A percentile compares a stretch with the other conserved stretches of the same genome.
Conservation (phyloP, 1,284 basidiomycete species). For the Cryptococcus hybrid region DNA sequence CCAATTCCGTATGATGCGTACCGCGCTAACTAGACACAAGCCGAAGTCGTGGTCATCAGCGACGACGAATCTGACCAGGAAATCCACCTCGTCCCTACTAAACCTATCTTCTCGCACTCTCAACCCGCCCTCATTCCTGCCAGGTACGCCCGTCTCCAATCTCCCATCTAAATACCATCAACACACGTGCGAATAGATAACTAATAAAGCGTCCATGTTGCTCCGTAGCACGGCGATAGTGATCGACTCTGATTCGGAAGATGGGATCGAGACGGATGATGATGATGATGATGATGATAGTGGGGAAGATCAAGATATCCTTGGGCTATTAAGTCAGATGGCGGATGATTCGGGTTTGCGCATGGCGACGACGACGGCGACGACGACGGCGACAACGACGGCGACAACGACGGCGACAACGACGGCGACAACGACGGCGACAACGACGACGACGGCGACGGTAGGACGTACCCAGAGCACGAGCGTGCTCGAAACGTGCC, state of each 20-base stretch:
- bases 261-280: not conserved
- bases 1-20: no score
- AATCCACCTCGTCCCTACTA: conserved; percentile 5
- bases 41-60: conserved; percentile 8
- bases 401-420: not conserved
- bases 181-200: not conserved
- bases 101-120: not conserved
- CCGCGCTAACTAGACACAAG: not conserved
- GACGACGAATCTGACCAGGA: conserved; percentile 8
- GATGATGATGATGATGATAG: not conserved
- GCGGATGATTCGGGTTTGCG: not conserved
- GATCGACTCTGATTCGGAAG: conserved; percentile 13
- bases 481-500: not conserved
- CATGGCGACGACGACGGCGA: not conserved
- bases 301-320: conserved; percentile 7
- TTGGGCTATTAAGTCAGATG: not conserved
- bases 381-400: not conserved
- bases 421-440: not conserved
- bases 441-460: not conserved
- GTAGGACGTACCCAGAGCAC: not conserved
- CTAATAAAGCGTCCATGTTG: no score
- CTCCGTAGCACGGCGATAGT: conserved; percentile 1
- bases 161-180: not conserved
- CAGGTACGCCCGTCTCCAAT: not conserved
- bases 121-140: conserved; percentile 2